phyloP scores from a whole-genome alignment of 164 flowering plant species.

The Nelumbo lutea region DNA sequence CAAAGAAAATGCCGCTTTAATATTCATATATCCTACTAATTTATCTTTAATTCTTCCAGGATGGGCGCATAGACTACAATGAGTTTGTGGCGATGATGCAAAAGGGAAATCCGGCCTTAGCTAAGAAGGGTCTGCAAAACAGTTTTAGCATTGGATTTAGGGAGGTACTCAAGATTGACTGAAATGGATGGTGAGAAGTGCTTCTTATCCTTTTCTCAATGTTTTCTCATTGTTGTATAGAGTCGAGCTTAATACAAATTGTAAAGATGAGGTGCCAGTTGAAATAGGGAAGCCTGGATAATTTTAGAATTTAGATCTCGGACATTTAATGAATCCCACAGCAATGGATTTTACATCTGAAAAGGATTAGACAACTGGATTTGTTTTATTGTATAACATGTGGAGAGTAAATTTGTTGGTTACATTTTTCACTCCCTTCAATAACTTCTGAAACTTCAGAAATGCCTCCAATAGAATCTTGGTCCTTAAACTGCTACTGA shows the following conservation, averaged over 20 bases:
- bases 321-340: background rate
- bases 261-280: conserved; percentile 20
- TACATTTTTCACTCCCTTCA: background rate
- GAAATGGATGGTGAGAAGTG: conserved; percentile 9
- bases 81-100: conserved; percentile 95
- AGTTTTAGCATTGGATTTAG: conserved; percentile 46
- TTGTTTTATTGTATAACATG: conserved; percentile 1
- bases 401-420: background rate
- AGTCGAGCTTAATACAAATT: conserved; percentile 14
- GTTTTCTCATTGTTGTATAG: conserved; percentile 7
- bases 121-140: conserved; percentile 33
- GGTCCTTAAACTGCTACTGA: background rate
- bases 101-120: conserved; percentile 52
- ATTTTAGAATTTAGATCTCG: background rate
- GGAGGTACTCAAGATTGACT: conserved; percentile 51
- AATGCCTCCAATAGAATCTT: background rate
- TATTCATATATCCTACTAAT: background rate
- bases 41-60: conserved; percentile 39
- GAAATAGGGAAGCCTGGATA: conserved; percentile 5
- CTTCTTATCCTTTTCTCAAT: conserved; percentile 1
- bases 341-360: conserved; percentile 4
- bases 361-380: background rate
- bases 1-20: background rate
- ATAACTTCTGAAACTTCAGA: background rate
- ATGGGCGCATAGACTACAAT: conserved; percentile 79